Percentiles rank a stretch among this genome's conserved stretches.
Evolutionary conservation across 2,329 filamentous ascomycete species (phyloP).

Genomic region (Claviceps sorghi): DNA sequence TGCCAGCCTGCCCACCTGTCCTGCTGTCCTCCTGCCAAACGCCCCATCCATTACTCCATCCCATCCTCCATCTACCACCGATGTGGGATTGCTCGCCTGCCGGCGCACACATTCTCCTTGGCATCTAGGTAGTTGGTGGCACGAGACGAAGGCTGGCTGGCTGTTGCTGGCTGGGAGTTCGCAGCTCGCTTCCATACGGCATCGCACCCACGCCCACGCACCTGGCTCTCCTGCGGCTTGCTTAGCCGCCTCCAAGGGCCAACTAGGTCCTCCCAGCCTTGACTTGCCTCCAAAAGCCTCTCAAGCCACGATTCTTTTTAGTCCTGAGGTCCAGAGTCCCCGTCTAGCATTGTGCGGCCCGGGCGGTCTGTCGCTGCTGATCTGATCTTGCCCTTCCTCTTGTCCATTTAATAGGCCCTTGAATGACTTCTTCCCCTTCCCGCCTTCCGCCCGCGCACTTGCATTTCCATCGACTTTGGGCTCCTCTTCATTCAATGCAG

Average conservation of each 20-base stretch:
- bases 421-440: neutral
- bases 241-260: neutral
- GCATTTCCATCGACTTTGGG: neutral
- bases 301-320: slow-evolving; percentile 1
- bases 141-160: too few species aligned
- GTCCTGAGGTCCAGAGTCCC: neutral
- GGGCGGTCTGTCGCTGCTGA: neutral
- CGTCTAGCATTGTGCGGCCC: neutral
- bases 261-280: neutral
- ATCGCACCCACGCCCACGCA: too few species aligned
- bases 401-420: neutral
- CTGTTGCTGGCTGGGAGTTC: neutral
- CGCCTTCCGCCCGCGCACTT: neutral
- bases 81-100: neutral
- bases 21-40: neutral
- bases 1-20: neutral
- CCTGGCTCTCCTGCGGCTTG: too few species aligned
- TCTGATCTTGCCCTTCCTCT: neutral
- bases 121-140: too few species aligned
- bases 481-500: neutral
- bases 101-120: neutral
- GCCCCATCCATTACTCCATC: too few species aligned
- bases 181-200: too few species aligned
- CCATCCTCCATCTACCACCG: slow-evolving; percentile 1
- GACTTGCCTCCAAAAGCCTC: neutral